Conservation (phyloP, 345 rosid genomes). For the Trapa incisa region DNA sequence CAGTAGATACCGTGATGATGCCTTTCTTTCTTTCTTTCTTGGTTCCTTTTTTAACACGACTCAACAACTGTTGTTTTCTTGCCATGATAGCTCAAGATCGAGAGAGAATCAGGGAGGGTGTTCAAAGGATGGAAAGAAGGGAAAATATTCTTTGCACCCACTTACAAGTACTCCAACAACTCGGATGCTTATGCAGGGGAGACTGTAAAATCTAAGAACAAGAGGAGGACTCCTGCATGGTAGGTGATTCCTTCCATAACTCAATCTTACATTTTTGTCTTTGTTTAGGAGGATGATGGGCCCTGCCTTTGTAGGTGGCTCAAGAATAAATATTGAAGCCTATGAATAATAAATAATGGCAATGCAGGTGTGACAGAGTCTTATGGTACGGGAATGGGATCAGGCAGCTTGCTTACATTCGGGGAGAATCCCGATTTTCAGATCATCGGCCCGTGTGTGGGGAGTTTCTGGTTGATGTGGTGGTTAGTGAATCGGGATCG, state of each 20-base stretch:
- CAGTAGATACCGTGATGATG: background rate
- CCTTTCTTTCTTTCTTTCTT: background rate
- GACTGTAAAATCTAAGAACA: slow-evolving; percentile 38
- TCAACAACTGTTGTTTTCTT: background rate
- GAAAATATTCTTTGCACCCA: slow-evolving; percentile 76
- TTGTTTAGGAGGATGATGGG: no score
- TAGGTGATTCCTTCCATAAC: slow-evolving; percentile 13
- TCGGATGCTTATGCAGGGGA: slow-evolving; percentile 82
- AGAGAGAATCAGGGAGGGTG: slow-evolving; percentile 79
- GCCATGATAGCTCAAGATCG: slow-evolving; percentile 60
- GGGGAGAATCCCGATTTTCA: slow-evolving; percentile 64
- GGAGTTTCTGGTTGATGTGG: slow-evolving; percentile 45
- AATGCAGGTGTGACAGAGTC: slow-evolving; percentile 83
- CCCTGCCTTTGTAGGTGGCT: no score
- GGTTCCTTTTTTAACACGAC: background rate
- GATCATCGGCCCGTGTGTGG: slow-evolving; percentile 86
- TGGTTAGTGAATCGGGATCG: slow-evolving; percentile 24
- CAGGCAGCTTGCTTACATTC: slow-evolving; percentile 37
- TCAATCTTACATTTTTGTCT: no score
- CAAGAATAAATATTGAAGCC: no score
- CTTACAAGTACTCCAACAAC: slow-evolving; percentile 76
- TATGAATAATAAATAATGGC: no score
- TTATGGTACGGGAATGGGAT: slow-evolving; percentile 79
- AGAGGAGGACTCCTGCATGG: slow-evolving; percentile 98
- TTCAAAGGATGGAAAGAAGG: slow-evolving; percentile 91